Percentiles rank a stretch among this genome's conserved stretches.
These are phyloP conservation scores for Amanita phalloides DNA, from an alignment of 768 basidiomycete species.

Conservation along the genomic window DNA sequence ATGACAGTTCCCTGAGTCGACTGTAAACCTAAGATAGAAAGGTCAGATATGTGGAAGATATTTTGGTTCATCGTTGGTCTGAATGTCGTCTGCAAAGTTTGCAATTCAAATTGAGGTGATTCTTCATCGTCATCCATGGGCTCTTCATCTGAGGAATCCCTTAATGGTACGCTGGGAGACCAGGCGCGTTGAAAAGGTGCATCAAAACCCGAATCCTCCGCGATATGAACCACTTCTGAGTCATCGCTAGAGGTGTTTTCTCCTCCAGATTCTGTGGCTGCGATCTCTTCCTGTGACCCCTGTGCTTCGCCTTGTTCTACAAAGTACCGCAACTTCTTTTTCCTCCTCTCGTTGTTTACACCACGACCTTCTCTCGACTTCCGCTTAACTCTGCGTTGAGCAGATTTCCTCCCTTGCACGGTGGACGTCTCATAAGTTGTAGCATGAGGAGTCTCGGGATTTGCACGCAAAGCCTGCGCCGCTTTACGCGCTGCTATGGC, in stretches of 20 bases:
- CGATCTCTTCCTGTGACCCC: slow-evolving; percentile 23
- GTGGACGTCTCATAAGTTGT: not conserved
- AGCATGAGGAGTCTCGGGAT: not conserved
- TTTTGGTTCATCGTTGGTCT: slow-evolving; percentile 33
- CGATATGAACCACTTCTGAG: slow-evolving; percentile 8
- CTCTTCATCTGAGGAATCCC: slow-evolving; percentile 36
- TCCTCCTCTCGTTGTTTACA: not conserved
- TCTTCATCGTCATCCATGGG: slow-evolving; percentile 23
- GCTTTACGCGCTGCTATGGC: slow-evolving; percentile 67
- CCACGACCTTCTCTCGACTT: not conserved
- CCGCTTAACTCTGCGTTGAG: not conserved
- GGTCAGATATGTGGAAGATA: slow-evolving; percentile 34
- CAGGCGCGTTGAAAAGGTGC: slow-evolving; percentile 28
- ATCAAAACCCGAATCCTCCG: slow-evolving; percentile 5
- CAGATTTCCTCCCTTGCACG: not conserved
- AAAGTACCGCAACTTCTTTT: slow-evolving; percentile 24
- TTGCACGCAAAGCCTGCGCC: slow-evolving; percentile 21
- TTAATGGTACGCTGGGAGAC: slow-evolving; percentile 46
- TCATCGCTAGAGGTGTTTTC: slow-evolving; percentile 20
- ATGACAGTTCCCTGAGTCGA: slow-evolving; percentile 25
- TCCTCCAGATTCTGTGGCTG: slow-evolving; percentile 27
- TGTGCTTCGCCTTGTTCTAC: slow-evolving; percentile 19
- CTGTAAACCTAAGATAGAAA: slow-evolving; percentile 17
- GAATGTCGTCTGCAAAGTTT: slow-evolving; percentile 33
- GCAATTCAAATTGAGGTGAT: slow-evolving; percentile 11